Conservation (phyloP, 2,329 filamentous ascomycete species). For the Penicillium sp. region DNA sequence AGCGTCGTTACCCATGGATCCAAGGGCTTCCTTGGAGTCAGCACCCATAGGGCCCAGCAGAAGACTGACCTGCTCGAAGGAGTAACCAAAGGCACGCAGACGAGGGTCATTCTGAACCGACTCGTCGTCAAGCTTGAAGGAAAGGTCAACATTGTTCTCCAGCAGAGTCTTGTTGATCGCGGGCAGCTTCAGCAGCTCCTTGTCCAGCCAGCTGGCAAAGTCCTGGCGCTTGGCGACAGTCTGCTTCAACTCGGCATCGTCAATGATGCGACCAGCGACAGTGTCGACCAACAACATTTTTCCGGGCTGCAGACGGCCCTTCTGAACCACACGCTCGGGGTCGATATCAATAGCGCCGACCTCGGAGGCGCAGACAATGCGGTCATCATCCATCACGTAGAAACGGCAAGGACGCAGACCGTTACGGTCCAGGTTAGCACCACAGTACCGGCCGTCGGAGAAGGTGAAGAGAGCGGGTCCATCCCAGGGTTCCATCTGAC, state of each 20-base stretch:
- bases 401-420: slow-evolving; percentile 94
- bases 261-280: slow-evolving; percentile 86
- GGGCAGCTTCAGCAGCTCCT: slow-evolving; percentile 81
- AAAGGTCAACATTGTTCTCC: slow-evolving; percentile 65
- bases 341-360: slow-evolving; percentile 93
- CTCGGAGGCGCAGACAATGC: slow-evolving; percentile 96
- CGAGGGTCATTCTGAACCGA: slow-evolving; percentile 83
- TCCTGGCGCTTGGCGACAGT: slow-evolving; percentile 85
- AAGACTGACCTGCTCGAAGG: slow-evolving; percentile 91
- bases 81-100: slow-evolving; percentile 88
- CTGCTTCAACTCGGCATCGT: slow-evolving; percentile 88
- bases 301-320: slow-evolving; percentile 90
- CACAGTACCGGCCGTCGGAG: slow-evolving; percentile 93
- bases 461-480: slow-evolving; percentile 96
- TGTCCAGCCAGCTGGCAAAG: slow-evolving; percentile 87
- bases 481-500: slow-evolving; percentile 99
- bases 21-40: slow-evolving; percentile 94
- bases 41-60: slow-evolving; percentile 94
- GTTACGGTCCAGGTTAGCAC: slow-evolving; percentile 95
- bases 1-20: slow-evolving; percentile 97
- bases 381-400: slow-evolving; percentile 95
- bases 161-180: slow-evolving; percentile 69
- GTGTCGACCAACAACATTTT: slow-evolving; percentile 97
- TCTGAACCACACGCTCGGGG: slow-evolving; percentile 86
- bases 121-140: slow-evolving; percentile 69